phyloP scores from a whole-genome alignment of 2,329 filamentous ascomycete genomes.

The Arthrobotrys entomopaga region DNA sequence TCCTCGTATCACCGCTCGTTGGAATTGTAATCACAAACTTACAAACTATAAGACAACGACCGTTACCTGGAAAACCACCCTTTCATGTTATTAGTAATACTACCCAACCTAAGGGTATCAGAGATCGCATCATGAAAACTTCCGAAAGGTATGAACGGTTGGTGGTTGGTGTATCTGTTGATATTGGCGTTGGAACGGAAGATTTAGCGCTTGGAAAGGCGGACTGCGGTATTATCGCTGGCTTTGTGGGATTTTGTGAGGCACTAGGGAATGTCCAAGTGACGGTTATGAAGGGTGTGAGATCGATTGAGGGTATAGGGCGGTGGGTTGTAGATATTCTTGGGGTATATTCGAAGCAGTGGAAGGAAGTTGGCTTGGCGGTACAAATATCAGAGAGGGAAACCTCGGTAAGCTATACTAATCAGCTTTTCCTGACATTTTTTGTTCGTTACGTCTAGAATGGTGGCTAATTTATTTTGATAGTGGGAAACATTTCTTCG shows the following conservation, averaged over 20 bases:
- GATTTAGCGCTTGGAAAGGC: constrained; percentile 9
- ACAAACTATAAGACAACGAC: constrained; percentile 30
- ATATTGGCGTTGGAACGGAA: constrained; percentile 6
- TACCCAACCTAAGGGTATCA: constrained; percentile 6
- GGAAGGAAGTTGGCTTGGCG: constrained; percentile 15
- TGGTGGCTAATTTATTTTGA: background rate
- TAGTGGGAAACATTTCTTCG: constrained; percentile 53
- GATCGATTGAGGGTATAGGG: background rate
- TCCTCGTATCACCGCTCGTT: constrained; percentile 25
- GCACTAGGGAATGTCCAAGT: constrained; percentile 24
- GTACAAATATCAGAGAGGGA: constrained; percentile 25
- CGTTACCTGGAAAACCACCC: constrained; percentile 1
- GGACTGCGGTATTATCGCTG: constrained; percentile 27
- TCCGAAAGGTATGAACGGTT: constrained; percentile 33
- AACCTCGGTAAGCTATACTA: constrained; percentile 13
- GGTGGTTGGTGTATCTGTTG: constrained; percentile 26
- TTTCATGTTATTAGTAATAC: background rate
- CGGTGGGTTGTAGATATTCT: constrained; percentile 35
- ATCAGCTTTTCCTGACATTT: background rate
- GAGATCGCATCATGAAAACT: constrained; percentile 24
- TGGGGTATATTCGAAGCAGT: constrained; percentile 11
- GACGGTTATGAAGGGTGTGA: constrained; percentile 1
- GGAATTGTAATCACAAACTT: constrained; percentile 40
- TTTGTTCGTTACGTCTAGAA: background rate
- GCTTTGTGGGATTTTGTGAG: constrained; percentile 41